These are phyloP conservation scores for Salix suchowensis DNA, from an alignment of 345 rosid genomes.

Conservation along the genomic window DNA sequence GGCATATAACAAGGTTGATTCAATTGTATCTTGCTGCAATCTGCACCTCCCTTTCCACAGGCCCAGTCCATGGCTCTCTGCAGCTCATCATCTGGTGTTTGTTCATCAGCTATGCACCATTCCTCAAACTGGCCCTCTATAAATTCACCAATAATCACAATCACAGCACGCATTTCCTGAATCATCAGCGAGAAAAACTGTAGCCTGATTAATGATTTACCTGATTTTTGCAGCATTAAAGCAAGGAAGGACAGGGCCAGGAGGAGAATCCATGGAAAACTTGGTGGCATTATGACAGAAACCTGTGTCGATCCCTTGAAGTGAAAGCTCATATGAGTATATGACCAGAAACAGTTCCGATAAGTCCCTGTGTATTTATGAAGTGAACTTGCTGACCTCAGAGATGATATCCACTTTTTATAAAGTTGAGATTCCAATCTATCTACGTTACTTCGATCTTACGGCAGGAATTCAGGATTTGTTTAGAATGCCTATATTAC, in stretches of 20 bases:
- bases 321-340: neutral
- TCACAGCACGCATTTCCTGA: neutral
- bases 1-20: conserved; percentile 47
- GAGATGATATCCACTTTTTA: conserved; percentile 14
- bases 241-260: conserved; percentile 16
- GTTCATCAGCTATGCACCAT: conserved; percentile 74
- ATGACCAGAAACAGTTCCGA: neutral
- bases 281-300: conserved; percentile 19
- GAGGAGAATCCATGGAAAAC: conserved; percentile 1
- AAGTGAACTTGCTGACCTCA: neutral
- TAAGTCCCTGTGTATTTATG: neutral
- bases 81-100: conserved; percentile 48
- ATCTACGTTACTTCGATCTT: conserved; percentile 21
- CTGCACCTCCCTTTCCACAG: conserved; percentile 56
- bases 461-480: conserved; percentile 9
- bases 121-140: conserved; percentile 42
- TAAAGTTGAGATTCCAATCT: conserved; percentile 31
- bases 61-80: conserved; percentile 60
- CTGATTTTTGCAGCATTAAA: conserved; percentile 22
- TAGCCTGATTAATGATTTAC: conserved; percentile 5
- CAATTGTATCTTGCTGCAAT: conserved; percentile 37
- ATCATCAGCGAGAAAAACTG: neutral
- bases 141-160: neutral
- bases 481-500: neutral
- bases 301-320: neutral